Base-by-base conservation (phyloP, 495 filamentous ascomycete genomes). In the Amniculicola lignicola region DNA sequence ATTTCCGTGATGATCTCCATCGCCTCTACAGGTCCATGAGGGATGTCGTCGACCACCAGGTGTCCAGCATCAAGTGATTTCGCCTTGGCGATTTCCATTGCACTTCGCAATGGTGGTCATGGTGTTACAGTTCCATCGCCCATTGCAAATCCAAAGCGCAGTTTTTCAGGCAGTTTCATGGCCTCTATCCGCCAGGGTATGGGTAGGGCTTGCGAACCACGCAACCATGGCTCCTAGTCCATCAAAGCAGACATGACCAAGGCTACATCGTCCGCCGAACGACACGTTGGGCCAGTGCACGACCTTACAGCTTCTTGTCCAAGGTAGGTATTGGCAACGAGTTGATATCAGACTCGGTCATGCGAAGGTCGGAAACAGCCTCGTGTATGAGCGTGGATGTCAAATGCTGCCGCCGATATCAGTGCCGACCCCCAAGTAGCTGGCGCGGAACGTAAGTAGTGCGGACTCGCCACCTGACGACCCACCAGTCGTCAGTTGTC, bases 371-470 rank as follows among this genome's bases (percentile, higher is more conserved):
- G 24, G 1, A 33, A 18, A 49, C 14, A 47, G 10, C 1, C 38
- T 39, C 1, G n/a, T 47, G 24, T 22, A 54, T 19, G 36, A 27
- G 1, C 18, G 10, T n/a, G 51, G 51, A 33, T 24, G 46, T 4
- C 57, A 40, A 16, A 61, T 42, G 29, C 22, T 35, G 22, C 57
- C 65, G 28, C 51, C 64, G 35, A 67, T 67, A 22, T 67, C 64
- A 0, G 62, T 54, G 12, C 64, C 64, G 4, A 67, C 38, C 10
- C 64, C 64, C 22, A 67, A 10, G 12, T 21, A 25, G 31, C 59
- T 57, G 3, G 21, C 64, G 16, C 46, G 28, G 2, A 64, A 22
- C 0, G 49, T 50, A n/a, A 61, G 9, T 27, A 66, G 31, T 14
- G 61, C 61, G 5, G 23, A 48, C 24, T 66, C 63, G 2, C 64